A percentile compares a stretch with the other conserved stretches of the same genome.
Conservation (phyloP, 768 basidiomycete species). For the Lactifluus echinatus region DNA sequence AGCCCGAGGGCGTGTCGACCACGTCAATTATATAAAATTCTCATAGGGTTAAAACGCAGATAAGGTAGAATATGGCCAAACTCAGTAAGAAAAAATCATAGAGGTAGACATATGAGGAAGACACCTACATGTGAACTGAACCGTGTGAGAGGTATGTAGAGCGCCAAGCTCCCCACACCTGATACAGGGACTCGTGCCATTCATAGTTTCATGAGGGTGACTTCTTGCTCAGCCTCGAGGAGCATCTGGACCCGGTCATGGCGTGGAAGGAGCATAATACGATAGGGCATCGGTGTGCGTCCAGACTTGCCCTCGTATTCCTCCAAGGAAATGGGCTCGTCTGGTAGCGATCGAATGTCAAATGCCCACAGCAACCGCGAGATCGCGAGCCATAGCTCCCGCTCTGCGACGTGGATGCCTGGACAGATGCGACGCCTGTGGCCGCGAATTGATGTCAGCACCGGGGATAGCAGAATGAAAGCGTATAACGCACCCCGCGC, state of each 20-base stretch:
- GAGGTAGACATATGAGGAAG: too few relatives aligned
- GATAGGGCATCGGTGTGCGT: constrained; percentile 37
- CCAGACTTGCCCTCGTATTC: constrained; percentile 32
- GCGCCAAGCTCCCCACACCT: too few relatives aligned
- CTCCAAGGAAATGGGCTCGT: constrained; percentile 34
- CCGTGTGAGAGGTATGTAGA: too few relatives aligned
- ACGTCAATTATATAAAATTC: too few relatives aligned
- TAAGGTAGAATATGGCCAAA: too few relatives aligned
- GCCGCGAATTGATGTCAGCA: not conserved
- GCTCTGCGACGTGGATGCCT: constrained; percentile 37
- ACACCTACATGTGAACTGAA: too few relatives aligned
- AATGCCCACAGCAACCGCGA: constrained; percentile 43
- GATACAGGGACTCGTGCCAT: not conserved
- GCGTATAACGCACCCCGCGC: constrained; percentile 33
- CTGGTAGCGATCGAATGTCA: constrained; percentile 33
- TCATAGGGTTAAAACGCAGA: too few relatives aligned
- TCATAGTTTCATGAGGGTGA: constrained; percentile 4
- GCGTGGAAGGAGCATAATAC: constrained; percentile 24
- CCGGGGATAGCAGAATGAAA: not conserved
- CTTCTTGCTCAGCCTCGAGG: constrained; percentile 6
- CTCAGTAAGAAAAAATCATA: too few relatives aligned
- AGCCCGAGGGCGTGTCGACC: too few relatives aligned
- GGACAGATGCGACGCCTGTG: constrained; percentile 33
- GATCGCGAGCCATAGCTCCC: constrained; percentile 38
- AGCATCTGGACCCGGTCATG: constrained; percentile 16